Evolutionary conservation across 495 filamentous ascomycete genomes (phyloP).

Genomic region (Aspergillus haitiensis): DNA sequence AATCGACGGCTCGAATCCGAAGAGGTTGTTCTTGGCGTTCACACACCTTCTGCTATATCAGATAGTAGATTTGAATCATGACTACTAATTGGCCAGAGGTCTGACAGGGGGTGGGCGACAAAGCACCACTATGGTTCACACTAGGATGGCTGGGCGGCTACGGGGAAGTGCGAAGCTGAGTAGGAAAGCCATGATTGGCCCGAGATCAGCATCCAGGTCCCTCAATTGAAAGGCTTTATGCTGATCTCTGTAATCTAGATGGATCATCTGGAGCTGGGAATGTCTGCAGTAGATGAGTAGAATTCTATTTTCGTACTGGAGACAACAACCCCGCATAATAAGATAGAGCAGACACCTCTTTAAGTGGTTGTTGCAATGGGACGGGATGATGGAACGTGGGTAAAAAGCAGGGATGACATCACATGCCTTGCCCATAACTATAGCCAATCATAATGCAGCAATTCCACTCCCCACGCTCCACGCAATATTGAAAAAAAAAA

Average conservation of each 20-base stretch:
- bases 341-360: no score
- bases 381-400: not conserved
- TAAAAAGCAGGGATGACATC: conserved; percentile 19
- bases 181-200: conserved; percentile 8
- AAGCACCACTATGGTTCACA: conserved; percentile 4
- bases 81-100: conserved; percentile 5
- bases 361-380: not conserved
- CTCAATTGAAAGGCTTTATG: not conserved
- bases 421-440: conserved; percentile 5
- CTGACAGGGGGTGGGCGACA: not conserved
- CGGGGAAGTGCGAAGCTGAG: conserved; percentile 1
- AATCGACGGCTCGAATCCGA: not conserved
- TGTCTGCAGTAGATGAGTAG: not conserved
- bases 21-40: conserved; percentile 10
- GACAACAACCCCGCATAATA: not conserved
- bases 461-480: conserved; percentile 9
- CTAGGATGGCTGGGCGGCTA: conserved; percentile 14
- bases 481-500: conserved; percentile 24
- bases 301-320: not conserved
- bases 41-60: not conserved
- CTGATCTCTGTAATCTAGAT: not conserved
- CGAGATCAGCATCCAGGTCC: not conserved
- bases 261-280: not conserved
- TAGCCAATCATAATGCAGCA: conserved; percentile 23
- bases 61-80: not conserved